Conservation (phyloP, 345 rosid genomes). For the Gossypium anomalum region DNA sequence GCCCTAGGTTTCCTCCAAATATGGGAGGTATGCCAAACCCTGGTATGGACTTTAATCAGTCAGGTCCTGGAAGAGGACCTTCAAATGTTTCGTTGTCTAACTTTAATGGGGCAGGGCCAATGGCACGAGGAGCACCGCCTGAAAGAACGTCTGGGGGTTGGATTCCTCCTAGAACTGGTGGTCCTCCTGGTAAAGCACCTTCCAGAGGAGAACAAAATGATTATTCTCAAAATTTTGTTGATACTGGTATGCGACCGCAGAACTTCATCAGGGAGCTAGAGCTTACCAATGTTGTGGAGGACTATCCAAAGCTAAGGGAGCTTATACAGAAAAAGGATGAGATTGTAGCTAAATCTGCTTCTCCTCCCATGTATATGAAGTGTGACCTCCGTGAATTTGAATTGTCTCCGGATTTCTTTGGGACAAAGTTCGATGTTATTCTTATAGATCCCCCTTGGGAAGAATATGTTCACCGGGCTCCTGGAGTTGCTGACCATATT, state of each 20-base stretch:
- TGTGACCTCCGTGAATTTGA: constrained; percentile 79
- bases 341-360: constrained; percentile 82
- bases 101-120: constrained; percentile 58
- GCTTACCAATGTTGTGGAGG: constrained; percentile 95
- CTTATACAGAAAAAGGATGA: constrained; percentile 99
- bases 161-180: constrained; percentile 78
- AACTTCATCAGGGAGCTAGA: constrained; percentile 95
- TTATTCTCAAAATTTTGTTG: constrained; percentile 98
- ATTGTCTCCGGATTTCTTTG: constrained; percentile 85
- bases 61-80: constrained; percentile 86
- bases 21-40: constrained; percentile 64
- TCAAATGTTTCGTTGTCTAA: constrained; percentile 51
- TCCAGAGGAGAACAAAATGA: constrained; percentile 99
- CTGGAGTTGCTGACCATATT: constrained; percentile 94
- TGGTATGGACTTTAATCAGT: constrained; percentile 67
- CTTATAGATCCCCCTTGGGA: constrained; percentile 99
- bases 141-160: constrained; percentile 75
- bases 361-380: constrained; percentile 91
- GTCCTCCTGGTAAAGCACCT: constrained; percentile 86
- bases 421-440: constrained; percentile 96
- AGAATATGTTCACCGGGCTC: constrained; percentile 98
- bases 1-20: constrained; percentile 72
- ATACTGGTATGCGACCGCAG: constrained; percentile 98
- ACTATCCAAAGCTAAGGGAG: constrained; percentile 96
- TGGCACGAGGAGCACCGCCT: constrained; percentile 60